Evolutionary conservation across 345 rosid genomes (phyloP), one percentile per base, ranked within the genome.

Genomic region (Aquilaria yunnanensis): DNA sequence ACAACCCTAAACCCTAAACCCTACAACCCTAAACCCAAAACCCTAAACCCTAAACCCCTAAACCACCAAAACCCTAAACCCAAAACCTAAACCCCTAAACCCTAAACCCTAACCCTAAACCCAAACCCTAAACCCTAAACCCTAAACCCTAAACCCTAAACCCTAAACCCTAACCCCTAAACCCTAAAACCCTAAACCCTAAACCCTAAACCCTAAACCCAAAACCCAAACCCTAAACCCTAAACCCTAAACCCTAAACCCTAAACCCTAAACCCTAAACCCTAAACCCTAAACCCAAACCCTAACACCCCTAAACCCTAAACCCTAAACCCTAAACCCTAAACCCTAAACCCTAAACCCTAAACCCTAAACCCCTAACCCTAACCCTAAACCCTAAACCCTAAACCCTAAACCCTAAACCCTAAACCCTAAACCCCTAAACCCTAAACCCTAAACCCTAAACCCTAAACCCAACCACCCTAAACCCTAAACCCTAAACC

Each of bases 291-390:
- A 29, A 64, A 64, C 62, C 69, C 62, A 14, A 7, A 59, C 43
- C 13, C 55, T 51, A 59, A 14, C 41, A 64, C 57, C 67, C 64
- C 60, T 47, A 58, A 64, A 57, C 67, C 62, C 52, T 30, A 56
- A 64, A 64, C 62, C 63, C 65, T 45, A 64, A 57, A 63, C 61
- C 62, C 63, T 23, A 52, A 70, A 57, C 65, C 69, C 60, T 41
- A 61, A 70, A 56, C 67, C 63, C 67, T 56, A 63, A 69, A 63
- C 55, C 55, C 55, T 52, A 68, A 68, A 62, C 61, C 61, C 48
- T 32, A 68, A 68, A 54, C 67, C 63, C 53, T 48, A 69, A 70
- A 57, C 64, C 64, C 56, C 47, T 61, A 69, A 54, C 67, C 67
- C 59, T 50, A 70, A 50, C 63, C 62, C 57, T 33, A 56, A 56